phyloP scores from a whole-genome alignment of 345 rosid genomes.

The Ceriops tagal region DNA sequence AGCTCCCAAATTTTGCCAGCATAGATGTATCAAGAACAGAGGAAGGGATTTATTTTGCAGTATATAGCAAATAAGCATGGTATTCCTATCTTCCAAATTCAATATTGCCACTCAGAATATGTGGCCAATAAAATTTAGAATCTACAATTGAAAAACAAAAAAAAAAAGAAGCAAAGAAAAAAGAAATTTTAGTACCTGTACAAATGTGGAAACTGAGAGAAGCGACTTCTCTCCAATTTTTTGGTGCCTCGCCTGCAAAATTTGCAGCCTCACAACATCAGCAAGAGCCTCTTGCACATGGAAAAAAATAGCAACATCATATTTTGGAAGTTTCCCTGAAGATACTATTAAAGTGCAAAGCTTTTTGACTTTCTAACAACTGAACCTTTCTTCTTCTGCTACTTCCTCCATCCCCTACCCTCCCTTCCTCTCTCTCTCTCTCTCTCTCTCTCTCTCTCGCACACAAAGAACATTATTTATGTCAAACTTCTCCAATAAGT shows the following conservation, averaged over 20 bases:
- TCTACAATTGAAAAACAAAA: no score
- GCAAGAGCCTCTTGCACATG: neutral
- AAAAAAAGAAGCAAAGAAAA: neutral
- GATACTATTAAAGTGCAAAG: neutral
- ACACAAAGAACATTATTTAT: no score
- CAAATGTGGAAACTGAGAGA: slow-evolving; percentile 73
- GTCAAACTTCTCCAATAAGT: no score
- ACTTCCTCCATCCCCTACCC: neutral
- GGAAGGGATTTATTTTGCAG: neutral
- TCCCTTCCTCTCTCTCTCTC: no score
- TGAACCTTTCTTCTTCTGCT: no score
- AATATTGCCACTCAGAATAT: slow-evolving; percentile 3
- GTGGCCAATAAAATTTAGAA: neutral
- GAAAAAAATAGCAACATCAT: neutral
- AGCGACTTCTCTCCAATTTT: slow-evolving; percentile 93
- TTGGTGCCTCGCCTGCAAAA: slow-evolving; percentile 69
- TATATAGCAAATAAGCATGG: neutral
- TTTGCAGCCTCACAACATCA: slow-evolving; percentile 4
- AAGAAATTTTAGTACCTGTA: slow-evolving; percentile 50
- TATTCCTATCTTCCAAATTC: slow-evolving; percentile 1
- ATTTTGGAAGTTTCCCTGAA: no score
- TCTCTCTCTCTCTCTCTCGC: no score
- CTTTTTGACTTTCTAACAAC: neutral
- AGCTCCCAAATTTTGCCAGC: neutral
- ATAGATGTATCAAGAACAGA: neutral